Conservation (phyloP, 257 asterid species). For the Rhazya stricta region DNA sequence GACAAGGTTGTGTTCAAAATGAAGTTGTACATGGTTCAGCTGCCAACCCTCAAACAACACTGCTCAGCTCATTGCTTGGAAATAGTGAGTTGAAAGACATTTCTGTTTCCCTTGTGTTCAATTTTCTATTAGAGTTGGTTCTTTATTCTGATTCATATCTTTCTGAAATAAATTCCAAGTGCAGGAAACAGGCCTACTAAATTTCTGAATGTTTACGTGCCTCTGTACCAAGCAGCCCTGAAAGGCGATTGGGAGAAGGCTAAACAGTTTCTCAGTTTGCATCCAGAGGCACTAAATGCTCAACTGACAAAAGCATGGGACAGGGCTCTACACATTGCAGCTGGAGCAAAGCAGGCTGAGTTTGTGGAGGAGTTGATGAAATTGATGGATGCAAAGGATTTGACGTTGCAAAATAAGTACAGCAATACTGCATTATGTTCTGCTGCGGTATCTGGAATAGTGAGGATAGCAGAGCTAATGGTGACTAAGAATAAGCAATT, state of each 20-base stretch:
- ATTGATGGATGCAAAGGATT: constrained; percentile 26
- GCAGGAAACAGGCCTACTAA: no score
- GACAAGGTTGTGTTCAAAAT: no score
- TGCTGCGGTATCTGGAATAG: constrained; percentile 35
- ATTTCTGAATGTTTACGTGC: no score
- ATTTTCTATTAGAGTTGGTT: no score
- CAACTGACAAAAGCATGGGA: constrained; percentile 32
- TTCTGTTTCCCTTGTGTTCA: no score
- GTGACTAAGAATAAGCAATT: constrained; percentile 21
- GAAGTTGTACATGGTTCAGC: no score
- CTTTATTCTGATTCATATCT: no score
- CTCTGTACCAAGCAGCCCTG: constrained; percentile 31
- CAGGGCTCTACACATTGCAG: constrained; percentile 33
- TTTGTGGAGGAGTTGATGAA: constrained; percentile 29
- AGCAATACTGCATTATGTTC: constrained; percentile 35
- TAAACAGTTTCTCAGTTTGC: constrained; percentile 11
- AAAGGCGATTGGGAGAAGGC: constrained; percentile 36
- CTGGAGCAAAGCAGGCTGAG: constrained; percentile 26
- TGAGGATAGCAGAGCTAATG: constrained; percentile 27
- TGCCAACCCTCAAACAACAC: no score
- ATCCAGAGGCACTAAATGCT: constrained; percentile 23
- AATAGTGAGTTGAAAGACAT: no score
- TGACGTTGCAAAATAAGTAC: constrained; percentile 28
- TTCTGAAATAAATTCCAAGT: no score
- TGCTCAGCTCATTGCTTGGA: no score